Base-by-base conservation (phyloP, 257 asterid genomes). In the Eustoma russellianum region DNA sequence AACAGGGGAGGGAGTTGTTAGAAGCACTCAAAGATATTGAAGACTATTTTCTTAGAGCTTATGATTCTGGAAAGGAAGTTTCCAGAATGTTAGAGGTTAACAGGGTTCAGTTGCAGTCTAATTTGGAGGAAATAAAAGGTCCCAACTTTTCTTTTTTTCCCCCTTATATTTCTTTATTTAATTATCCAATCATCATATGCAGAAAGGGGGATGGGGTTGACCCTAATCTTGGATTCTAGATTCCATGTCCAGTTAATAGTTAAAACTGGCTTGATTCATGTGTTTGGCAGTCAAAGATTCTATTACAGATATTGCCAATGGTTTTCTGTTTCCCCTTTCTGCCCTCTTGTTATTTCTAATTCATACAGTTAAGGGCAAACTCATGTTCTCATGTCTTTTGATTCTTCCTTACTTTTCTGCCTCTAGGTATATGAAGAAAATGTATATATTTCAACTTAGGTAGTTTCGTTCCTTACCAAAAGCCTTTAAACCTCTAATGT, bases 81-180 rank as follows among this genome's bases (percentile, higher is more conserved):
- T 78, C 95, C 17, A 87, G 85, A 70, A 87, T 91, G 98, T 63
- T 91, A 57, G 98, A 86, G 75, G 86, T 86, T 46, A 83, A 84
- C 56, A 76, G 86, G 80, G 85, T 86, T 50, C 93, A 78, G 62
- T 65, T 83, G 70, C 93, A 79, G 77, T 81, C 96, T 17, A 82
- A 86, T 78, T 57, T 90, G 51, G 93, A 85, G 57, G 96, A 87
- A 70, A 73, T 88, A 6, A 91, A 84, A 80, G 96, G 96, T 91
- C 35, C 40, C 10, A 17, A 3, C 43, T 33, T 57, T 46, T 33
- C 5, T 17, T 14, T n/a, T 19, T 60, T 44, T 45, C 40, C 16
- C 24, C 30, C 33, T 51, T 41, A 2, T 30, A 46, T 6, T 57
- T 60, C 1, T 28, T 11, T 43, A 52, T 2, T 38, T 38, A 38